Evolutionary conservation across 176 grass and related monocot genomes (phyloP).

Genomic region (Microstegium vimineum): DNA sequence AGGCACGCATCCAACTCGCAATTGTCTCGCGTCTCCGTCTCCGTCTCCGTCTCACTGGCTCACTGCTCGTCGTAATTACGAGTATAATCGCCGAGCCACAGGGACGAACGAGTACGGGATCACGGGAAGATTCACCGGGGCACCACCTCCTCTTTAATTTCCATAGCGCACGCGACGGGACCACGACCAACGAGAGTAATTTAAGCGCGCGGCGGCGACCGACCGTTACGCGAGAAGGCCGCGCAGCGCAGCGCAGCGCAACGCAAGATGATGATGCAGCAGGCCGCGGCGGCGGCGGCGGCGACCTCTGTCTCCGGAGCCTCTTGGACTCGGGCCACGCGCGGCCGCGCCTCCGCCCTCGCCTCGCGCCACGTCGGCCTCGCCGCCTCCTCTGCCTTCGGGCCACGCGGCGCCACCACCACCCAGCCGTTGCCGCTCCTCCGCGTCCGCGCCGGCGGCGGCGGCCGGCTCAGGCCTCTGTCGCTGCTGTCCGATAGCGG

Average conservation of each 20-base stretch:
- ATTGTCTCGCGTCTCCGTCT: background rate
- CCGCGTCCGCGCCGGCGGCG: background rate
- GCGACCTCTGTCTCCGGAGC: background rate
- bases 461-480: background rate
- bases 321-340: background rate
- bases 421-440: background rate
- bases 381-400: background rate
- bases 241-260: too few species aligned
- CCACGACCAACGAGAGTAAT: background rate
- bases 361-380: background rate
- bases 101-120: conserved; percentile 44
- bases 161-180: background rate
- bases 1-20: conserved; percentile 4
- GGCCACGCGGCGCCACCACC: background rate
- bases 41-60: background rate
- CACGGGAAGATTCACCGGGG: conserved; percentile 32
- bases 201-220: background rate
- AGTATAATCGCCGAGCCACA: background rate
- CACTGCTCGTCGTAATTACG: background rate
- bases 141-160: background rate
- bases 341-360: background rate
- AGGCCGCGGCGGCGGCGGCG: conserved; percentile 7
- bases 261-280: conserved; percentile 24
- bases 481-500: background rate
- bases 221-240: background rate